phyloP scores from a whole-genome alignment of 225 moss, liverwort and hornwort genomes.

The Pleurozium schreberi region DNA sequence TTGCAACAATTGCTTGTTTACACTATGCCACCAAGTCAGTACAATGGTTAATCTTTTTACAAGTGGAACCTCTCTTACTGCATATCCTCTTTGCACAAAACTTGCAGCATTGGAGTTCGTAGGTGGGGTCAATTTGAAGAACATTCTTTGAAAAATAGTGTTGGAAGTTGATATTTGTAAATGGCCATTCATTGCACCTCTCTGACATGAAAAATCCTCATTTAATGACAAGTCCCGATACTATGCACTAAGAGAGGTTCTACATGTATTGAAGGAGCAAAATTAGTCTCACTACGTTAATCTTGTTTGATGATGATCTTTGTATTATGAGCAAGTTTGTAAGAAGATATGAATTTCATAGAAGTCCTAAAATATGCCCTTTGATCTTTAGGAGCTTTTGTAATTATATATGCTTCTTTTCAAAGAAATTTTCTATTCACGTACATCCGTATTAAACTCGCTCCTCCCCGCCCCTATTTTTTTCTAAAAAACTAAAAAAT shows the following conservation, averaged over 20 bases:
- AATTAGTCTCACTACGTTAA: neutral
- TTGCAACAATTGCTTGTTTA: neutral
- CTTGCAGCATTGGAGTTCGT: too few relatives aligned
- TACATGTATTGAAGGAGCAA: neutral
- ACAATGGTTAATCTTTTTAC: neutral
- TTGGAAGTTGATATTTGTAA: too few relatives aligned
- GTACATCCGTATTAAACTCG: neutral
- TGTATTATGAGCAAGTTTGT: neutral
- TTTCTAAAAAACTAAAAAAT: neutral
- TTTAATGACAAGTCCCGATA: too few relatives aligned
- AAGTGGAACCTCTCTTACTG: too few relatives aligned
- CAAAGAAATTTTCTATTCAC: neutral
- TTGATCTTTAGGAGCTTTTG: neutral
- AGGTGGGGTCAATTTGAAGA: too few relatives aligned
- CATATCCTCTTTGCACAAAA: too few relatives aligned
- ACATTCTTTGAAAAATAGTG: too few relatives aligned
- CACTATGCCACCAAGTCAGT: neutral
- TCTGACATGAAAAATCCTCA: too few relatives aligned
- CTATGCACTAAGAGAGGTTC: too few relatives aligned
- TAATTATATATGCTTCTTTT: neutral
- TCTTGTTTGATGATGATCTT: neutral
- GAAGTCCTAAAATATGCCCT: neutral
- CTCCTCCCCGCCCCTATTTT: neutral
- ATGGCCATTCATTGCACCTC: too few relatives aligned
- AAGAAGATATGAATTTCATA: neutral